phyloP scores from a whole-genome alignment of 345 rosid species.

The Leavenworthia alabamica region DNA sequence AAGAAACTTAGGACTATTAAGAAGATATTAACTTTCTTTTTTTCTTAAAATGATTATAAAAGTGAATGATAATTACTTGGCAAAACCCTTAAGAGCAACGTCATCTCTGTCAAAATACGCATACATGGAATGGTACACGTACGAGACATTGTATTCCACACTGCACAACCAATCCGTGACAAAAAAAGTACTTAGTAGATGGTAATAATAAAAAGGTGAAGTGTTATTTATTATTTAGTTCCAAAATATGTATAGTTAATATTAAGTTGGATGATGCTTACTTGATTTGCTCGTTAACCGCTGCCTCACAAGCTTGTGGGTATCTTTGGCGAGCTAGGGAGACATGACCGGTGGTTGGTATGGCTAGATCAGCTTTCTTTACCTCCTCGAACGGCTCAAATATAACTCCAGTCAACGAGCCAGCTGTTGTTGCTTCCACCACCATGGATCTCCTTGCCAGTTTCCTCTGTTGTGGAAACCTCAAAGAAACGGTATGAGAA shows the following conservation, averaged over 20 bases:
- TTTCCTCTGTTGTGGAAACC: not conserved
- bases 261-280: not conserved
- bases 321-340: not conserved
- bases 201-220: not conserved
- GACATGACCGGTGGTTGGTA: not conserved
- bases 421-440: not conserved
- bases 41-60: not conserved
- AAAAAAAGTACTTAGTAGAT: not conserved
- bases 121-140: slow-evolving; percentile 69
- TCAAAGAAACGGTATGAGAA: not conserved
- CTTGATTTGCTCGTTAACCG: not conserved
- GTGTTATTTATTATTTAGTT: not conserved
- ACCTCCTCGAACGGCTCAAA: not conserved
- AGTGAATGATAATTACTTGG: slow-evolving; percentile 43
- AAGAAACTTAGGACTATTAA: not conserved
- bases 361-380: not conserved
- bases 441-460: not conserved
- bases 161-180: slow-evolving; percentile 26
- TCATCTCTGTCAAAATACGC: slow-evolving; percentile 86
- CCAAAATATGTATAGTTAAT: not conserved
- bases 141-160: slow-evolving; percentile 80
- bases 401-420: not conserved
- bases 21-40: not conserved
- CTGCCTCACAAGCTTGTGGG: not conserved
- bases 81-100: slow-evolving; percentile 58